Base-by-base conservation (phyloP, 495 filamentous ascomycete genomes). In the Annulohypoxylon moriforme region DNA sequence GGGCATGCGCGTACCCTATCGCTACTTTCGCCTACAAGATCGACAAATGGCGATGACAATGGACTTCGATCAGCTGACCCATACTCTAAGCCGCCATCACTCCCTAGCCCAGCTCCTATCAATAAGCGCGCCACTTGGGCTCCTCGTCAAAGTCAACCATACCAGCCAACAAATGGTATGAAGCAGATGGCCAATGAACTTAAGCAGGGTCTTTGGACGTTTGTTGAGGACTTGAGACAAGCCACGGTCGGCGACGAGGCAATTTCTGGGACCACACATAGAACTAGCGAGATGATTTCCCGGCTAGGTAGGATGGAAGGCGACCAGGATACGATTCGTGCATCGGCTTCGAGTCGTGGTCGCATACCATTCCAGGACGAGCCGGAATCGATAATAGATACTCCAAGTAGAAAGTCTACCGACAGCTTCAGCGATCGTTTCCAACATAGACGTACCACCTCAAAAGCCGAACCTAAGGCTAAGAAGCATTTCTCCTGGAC, bases 231-330 rank as follows among this genome's bases (percentile, higher is more conserved):
- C 79, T 86, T 99, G 25, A 86, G 94, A 69, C 96, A 99, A 81
- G 96, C 93, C 13, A 97, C 96, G 2, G 93, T 98, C 11, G 96
- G 95, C 40, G 96, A 98, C 31, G 96, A 98, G 79, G 92, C 88
- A 10, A 88, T 93, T 64, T 81, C 82, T 55, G 81, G 82, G 10
- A 80, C 81, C 24, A 71, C 76, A 58, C 66, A 79, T 68, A 69
- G 75, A 59, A 79, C 74, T 25, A 72, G 67, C 20, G 60, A 68
- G n/a, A 67, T 79, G 68, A 50, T 44, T 60, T 63, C 64, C 71
- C 64, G 76, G 57, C 13, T 69, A 67, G 69, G 67, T 63, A 69
- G 73, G 71, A 52, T 61, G 73, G 67, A 78, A 31, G 55, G 71
- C 64, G 68, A 80, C 29, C 80, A 81, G 40, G 78, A 81, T 68